phyloP scores from a whole-genome alignment of 768 basidiomycete genomes.

The Cystofilobasidium ferigula region DNA sequence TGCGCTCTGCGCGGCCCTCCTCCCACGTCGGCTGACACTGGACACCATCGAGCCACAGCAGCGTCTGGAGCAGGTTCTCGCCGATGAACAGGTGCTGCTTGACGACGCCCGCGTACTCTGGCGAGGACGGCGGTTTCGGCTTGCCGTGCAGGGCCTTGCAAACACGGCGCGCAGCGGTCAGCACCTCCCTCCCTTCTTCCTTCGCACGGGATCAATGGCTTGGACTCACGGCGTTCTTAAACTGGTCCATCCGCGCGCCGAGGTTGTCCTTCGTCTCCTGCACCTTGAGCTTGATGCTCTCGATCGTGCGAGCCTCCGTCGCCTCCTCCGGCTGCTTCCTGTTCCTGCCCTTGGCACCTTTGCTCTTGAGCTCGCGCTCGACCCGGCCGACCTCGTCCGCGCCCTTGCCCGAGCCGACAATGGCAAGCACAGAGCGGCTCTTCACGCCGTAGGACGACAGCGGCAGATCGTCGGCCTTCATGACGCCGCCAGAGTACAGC shows the following conservation, averaged over 20 bases:
- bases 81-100: constrained; percentile 52
- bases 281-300: constrained; percentile 50
- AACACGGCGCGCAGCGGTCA: neutral
- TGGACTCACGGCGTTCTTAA: constrained; percentile 33
- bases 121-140: constrained; percentile 4
- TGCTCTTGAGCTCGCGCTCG: constrained; percentile 20
- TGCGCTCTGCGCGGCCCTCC: constrained; percentile 60
- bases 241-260: constrained; percentile 49
- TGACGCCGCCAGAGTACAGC: constrained; percentile 78
- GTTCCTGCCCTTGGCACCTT: constrained; percentile 29
- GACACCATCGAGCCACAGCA: constrained; percentile 76
- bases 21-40: constrained; percentile 62
- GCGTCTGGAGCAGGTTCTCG: constrained; percentile 74
- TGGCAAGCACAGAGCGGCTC: constrained; percentile 55
- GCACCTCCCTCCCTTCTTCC: no score
- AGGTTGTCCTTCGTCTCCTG: constrained; percentile 48
- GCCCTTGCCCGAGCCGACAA: constrained; percentile 45
- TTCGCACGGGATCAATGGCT: constrained; percentile 17
- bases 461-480: constrained; percentile 62
- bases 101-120: constrained; percentile 30
- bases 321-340: constrained; percentile 30
- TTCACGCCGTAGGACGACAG: constrained; percentile 67
- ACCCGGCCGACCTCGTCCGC: constrained; percentile 21
- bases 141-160: constrained; percentile 9
- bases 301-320: constrained; percentile 46